Percentiles rank a stretch among this genome's conserved stretches.
Evolutionary conservation across 2,329 filamentous ascomycete species (phyloP).

Genomic region (Zasmidium citrigriseum): DNA sequence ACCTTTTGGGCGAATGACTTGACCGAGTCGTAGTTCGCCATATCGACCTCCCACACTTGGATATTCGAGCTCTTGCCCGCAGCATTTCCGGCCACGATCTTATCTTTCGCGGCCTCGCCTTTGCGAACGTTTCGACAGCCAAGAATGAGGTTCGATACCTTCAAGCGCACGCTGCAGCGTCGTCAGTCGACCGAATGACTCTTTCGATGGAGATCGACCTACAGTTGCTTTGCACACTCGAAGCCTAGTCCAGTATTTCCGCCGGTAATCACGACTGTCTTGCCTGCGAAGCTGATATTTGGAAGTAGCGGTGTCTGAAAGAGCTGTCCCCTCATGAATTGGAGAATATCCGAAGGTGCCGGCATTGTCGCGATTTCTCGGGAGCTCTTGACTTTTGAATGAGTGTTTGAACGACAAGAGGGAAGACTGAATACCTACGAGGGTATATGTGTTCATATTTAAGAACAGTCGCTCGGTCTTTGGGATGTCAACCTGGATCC

Average conservation of each 20-base stretch:
- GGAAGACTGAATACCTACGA: too few species aligned
- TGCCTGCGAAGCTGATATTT: slow-evolving; percentile 9
- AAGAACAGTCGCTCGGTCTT: too few species aligned
- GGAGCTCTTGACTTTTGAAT: not conserved
- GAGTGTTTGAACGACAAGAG: too few species aligned
- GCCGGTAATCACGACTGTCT: slow-evolving; percentile 52
- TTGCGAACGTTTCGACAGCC: slow-evolving; percentile 44
- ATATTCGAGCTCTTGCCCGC: slow-evolving; percentile 31
- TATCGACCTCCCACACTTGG: slow-evolving; percentile 47
- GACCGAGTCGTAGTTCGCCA: slow-evolving; percentile 38
- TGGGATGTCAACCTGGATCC: not conserved
- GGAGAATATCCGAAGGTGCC: slow-evolving; percentile 16
- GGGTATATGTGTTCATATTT: too few species aligned
- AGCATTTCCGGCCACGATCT: slow-evolving; percentile 33
- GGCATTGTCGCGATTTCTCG: slow-evolving; percentile 11
- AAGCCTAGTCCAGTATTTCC: slow-evolving; percentile 62
- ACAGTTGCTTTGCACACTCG: slow-evolving; percentile 38
- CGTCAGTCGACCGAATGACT: not conserved
- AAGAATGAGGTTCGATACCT: slow-evolving; percentile 37
- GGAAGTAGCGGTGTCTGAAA: slow-evolving; percentile 16
- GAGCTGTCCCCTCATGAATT: slow-evolving; percentile 19
- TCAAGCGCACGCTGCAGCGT: slow-evolving; percentile 1
- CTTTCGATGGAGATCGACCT: not conserved
- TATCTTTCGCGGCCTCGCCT: slow-evolving; percentile 42
- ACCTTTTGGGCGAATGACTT: slow-evolving; percentile 29